A percentile compares a stretch with the other conserved stretches of the same genome.
Conservation (phyloP, 257 asterid species). For the Lavandula angustifolia region DNA sequence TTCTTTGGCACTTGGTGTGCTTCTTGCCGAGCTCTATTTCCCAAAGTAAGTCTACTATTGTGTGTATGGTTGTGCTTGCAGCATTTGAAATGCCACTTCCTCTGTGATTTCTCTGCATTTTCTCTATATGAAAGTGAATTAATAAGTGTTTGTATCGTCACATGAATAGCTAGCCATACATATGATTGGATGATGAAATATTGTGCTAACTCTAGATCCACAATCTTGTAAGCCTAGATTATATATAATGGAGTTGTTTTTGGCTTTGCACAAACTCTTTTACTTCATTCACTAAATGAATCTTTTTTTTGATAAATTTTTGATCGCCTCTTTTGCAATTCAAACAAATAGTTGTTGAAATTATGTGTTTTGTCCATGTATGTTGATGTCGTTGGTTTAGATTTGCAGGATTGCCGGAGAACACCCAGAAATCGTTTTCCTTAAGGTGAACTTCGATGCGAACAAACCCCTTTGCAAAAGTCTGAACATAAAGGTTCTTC, state of each 20-base stretch:
- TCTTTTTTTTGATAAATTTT: not conserved
- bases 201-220: not conserved
- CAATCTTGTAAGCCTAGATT: not conserved
- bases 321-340: not conserved
- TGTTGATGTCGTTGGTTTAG: constrained; percentile 35
- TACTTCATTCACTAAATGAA: not conserved
- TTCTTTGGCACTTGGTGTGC: constrained; percentile 88
- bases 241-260: not conserved
- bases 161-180: not conserved
- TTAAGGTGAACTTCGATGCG: constrained; percentile 75
- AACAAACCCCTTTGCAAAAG: constrained; percentile 76
- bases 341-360: not conserved
- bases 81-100: not conserved
- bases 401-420: constrained; percentile 61
- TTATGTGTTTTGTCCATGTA: not conserved
- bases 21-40: constrained; percentile 79
- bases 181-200: constrained; percentile 6
- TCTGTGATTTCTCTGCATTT: not conserved
- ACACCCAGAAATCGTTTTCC: constrained; percentile 64
- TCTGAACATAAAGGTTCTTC: constrained; percentile 73
- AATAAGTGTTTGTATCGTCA: not conserved
- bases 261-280: not conserved
- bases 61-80: not conserved
- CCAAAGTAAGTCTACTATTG: constrained; percentile 50
- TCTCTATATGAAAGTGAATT: not conserved